Evolutionary conservation across 2,329 filamentous ascomycete species (phyloP), one percentile per base, ranked within the genome.

Genomic region (Teratosphaeria destructans): DNA sequence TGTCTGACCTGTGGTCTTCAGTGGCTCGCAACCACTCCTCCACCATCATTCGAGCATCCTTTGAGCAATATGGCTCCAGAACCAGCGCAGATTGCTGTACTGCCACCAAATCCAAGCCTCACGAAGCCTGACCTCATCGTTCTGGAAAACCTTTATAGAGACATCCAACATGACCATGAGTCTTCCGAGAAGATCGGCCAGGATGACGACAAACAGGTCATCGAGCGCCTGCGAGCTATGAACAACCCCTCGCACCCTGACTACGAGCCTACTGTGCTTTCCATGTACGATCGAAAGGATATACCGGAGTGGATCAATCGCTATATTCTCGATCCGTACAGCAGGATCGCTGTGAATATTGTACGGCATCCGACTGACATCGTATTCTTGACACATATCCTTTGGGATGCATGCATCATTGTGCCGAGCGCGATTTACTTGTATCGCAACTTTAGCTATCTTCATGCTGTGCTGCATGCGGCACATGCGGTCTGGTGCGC

Each of bases 331-430:
- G 75, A 79, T 47, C 82, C 85, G 0, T 90, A 89, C 70, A 75
- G 85, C 55, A 71, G 73, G 14, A 74, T 79, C 67, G 86, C 82
- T 1, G 77, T 77, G 52, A 72, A 70, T 2, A 72, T 86, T 26
- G 85, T 88, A 8, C 85, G 87, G 14, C 76, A 82, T 60, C 79
- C 83, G 59, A 87, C 86, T 1, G 89, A 93, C 70, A 86, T 92
- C 19, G 82, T 91, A 54, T 89, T 93, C 79, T 72, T 92, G 59
- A 90, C 87, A 0, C 88, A 93, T 71, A 78, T 93, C 27, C 70
- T 91, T 39, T 74, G 90, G 32, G 92, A 92, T 75, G 80, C 86
- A 60, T 77, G 76, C 58, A 90, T 87, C 0, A 85, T 85, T 1
- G 73, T 92, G 0, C 87, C 88, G 1, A 89, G 85, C 63, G 87